Base-by-base conservation (phyloP, 2,329 filamentous ascomycete species). In the Diplodia mutila region DNA sequence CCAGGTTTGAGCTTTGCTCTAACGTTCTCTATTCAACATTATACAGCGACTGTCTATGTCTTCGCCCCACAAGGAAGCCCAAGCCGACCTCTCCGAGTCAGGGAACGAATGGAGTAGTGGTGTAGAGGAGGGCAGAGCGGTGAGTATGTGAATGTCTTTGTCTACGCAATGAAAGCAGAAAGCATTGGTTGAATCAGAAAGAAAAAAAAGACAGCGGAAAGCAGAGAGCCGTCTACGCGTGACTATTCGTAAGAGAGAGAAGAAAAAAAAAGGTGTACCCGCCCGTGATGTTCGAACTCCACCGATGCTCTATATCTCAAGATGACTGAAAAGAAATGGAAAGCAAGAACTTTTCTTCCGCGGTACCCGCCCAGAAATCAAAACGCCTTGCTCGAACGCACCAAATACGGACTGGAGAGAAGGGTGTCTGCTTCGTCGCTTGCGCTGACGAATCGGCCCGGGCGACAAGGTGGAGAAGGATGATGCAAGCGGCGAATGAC, bases 201-300 rank as follows among this genome's bases (percentile, higher is more conserved):
- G 4, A 29, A 32, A 8, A 21, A 21, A 51, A 51, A 25, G 4
- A 63, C 27, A 29, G n/a, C 25, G 39, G 16, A 63, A 63, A 63
- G 59, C 59, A 63, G 46, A 61, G 59, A 63, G 59, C 59, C 59
- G 59, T 63, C 59, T 63, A 63, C 59, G 59, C 59, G 29, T 63
- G 37, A 63, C 12, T n/a, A 11, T 29, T 63, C 59, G 59, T 63
- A 23, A 63, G 27, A 61, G 27, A 48, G 34, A n/a, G 25, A 48
- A 51, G 32, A 25, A 49, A 51, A 7, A 11, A 48, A 51, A 37
- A 25, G 3, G 49, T 14, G 23, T 48, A 12, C 27, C 59, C 59
- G 21, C 59, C 59, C 21, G 9, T 27, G 8, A 42, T 46, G 16
- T 37, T 29, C n/a, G 9, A 51, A 63, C 59, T 51, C 59, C 59